phyloP scores from a whole-genome alignment of 1,284 basidiomycete genomes.

The Ceratobasidium sp. region DNA sequence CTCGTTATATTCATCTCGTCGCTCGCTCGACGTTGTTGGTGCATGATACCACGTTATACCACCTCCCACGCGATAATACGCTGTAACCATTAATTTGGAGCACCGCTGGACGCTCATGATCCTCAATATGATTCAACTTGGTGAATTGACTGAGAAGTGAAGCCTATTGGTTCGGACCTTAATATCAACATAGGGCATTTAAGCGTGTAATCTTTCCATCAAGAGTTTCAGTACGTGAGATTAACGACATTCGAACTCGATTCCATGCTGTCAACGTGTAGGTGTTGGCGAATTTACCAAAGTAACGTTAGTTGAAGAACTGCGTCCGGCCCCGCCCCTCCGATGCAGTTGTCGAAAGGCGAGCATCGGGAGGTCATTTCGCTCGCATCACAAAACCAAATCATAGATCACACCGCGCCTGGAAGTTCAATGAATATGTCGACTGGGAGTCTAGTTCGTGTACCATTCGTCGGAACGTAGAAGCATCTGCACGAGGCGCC shows the following conservation, averaged over 20 bases:
- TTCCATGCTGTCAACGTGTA: constrained; percentile 9
- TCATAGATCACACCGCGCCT: constrained; percentile 20
- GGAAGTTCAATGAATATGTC: constrained; percentile 1
- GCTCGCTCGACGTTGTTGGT: constrained; percentile 6
- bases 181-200: constrained; percentile 12
- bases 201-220: constrained; percentile 29
- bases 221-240: constrained; percentile 28
- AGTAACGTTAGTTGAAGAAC: constrained; percentile 26
- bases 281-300: constrained; percentile 8
- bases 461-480: constrained; percentile 23
- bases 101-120: neutral
- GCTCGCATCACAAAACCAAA: constrained; percentile 30
- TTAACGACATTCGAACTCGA: constrained; percentile 8
- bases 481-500: constrained; percentile 44
- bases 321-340: neutral
- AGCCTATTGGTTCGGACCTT: constrained; percentile 27
- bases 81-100: constrained; percentile 10
- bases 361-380: neutral
- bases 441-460: constrained; percentile 13
- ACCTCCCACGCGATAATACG: constrained; percentile 14
- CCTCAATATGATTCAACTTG: neutral
- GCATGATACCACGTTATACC: constrained; percentile 21
- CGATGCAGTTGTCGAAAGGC: neutral
- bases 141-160: neutral
- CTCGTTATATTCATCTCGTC: constrained; percentile 5